Evolutionary conservation across 1,139 yeast genomes (phyloP).

Genomic region (Suhomyces guaymorum): DNA sequence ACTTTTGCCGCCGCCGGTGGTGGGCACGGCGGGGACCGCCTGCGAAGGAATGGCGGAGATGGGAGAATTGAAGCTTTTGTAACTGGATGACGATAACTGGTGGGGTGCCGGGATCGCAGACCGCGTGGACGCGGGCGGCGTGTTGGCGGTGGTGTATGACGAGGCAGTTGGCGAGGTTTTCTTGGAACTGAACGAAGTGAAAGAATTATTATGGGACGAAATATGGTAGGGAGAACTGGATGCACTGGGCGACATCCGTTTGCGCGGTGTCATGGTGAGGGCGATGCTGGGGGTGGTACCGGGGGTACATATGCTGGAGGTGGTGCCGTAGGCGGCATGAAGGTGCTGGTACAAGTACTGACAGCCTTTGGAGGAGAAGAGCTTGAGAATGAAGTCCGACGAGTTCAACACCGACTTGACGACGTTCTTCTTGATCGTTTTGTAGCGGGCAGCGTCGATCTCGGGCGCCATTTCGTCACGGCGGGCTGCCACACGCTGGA

Average conservation of each 20-base stretch:
- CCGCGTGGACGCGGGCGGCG: slow-evolving; percentile 12
- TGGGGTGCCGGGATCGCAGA: slow-evolving; percentile 15
- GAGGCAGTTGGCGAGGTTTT: slow-evolving; percentile 9
- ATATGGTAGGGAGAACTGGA: slow-evolving; percentile 14
- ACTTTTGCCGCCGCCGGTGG: slow-evolving; percentile 7
- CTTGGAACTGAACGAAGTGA: slow-evolving; percentile 11
- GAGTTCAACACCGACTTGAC: slow-evolving; percentile 34
- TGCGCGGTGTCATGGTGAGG: slow-evolving; percentile 15
- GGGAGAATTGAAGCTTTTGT: slow-evolving; percentile 14
- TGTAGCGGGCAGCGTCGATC: slow-evolving; percentile 26
- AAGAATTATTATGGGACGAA: slow-evolving; percentile 5
- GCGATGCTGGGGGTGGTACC: slow-evolving; percentile 12
- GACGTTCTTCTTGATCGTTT: slow-evolving; percentile 33
- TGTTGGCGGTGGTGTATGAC: slow-evolving; percentile 8
- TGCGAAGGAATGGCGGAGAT: slow-evolving; percentile 6
- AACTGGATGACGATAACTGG: slow-evolving; percentile 9
- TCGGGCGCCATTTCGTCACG: slow-evolving; percentile 9
- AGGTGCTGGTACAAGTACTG: slow-evolving; percentile 30
- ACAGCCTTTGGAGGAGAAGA: slow-evolving; percentile 40
- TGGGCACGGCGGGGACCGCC: slow-evolving; percentile 7
- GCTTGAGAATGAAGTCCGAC: slow-evolving; percentile 35
- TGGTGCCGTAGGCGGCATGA: slow-evolving; percentile 18
- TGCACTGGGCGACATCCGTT: slow-evolving; percentile 14
- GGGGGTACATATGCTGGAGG: no score
- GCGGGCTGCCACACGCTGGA: slow-evolving; percentile 19